phyloP scores from a whole-genome alignment of 805 yeast species.

The Zygoascus tannicola region DNA sequence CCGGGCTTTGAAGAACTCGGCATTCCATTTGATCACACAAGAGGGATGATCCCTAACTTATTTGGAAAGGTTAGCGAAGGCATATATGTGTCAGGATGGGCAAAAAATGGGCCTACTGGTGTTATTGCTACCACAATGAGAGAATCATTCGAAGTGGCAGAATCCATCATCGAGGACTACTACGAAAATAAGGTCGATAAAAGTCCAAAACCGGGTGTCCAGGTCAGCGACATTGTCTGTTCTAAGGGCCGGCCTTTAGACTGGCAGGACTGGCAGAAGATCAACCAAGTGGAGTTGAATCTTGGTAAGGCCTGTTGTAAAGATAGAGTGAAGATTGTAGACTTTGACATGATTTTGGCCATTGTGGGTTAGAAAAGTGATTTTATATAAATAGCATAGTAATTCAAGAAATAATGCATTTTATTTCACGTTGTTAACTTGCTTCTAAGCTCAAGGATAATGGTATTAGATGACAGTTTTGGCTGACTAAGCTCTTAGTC shows the following conservation, averaged over 20 bases:
- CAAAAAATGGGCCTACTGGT: constrained; percentile 76
- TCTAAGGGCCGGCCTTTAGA: constrained; percentile 28
- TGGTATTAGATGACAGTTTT: too few relatives aligned
- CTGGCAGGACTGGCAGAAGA: constrained; percentile 61
- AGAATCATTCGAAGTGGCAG: constrained; percentile 71
- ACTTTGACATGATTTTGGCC: constrained; percentile 19
- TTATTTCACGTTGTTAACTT: too few relatives aligned
- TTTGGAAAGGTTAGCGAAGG: constrained; percentile 40
- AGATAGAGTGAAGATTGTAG: constrained; percentile 47
- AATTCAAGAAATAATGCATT: too few relatives aligned
- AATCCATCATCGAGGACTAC: constrained; percentile 49
- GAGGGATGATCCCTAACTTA: constrained; percentile 39
- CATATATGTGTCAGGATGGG: constrained; percentile 85
- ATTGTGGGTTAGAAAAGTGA: not conserved
- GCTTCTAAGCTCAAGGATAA: too few relatives aligned
- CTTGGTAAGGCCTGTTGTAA: constrained; percentile 44
- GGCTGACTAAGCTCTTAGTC: not conserved
- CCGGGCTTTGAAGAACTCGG: constrained; percentile 45
- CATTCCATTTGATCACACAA: constrained; percentile 37
- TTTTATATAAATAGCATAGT: not conserved
- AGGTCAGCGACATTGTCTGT: not conserved
- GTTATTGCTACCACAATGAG: constrained; percentile 87
- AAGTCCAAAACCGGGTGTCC: constrained; percentile 27
- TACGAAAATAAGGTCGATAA: constrained; percentile 21
- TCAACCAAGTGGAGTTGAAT: constrained; percentile 45